phyloP scores from a whole-genome alignment of 2,329 filamentous ascomycete species.

The Exophiala phaeomuriformis region DNA sequence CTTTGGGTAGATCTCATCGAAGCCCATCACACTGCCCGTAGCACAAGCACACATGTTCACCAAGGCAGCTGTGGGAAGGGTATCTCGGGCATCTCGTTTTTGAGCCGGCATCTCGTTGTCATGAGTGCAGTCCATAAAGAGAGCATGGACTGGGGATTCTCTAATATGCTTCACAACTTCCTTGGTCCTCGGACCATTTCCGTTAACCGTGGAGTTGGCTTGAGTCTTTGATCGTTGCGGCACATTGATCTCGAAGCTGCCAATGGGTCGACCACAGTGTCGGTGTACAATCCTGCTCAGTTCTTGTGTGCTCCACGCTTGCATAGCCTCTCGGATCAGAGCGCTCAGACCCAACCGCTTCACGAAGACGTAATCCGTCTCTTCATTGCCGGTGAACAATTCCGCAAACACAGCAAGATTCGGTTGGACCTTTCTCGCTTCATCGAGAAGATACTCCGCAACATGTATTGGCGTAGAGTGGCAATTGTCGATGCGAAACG shows the following conservation, averaged over 20 bases:
- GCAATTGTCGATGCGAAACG: slow-evolving; percentile 95
- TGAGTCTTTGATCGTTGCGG: slow-evolving; percentile 31
- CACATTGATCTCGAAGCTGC: slow-evolving; percentile 85
- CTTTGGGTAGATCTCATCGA: slow-evolving; percentile 91
- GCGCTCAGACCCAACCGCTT: slow-evolving; percentile 85
- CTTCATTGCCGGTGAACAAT: slow-evolving; percentile 89
- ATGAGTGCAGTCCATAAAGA: slow-evolving; percentile 99
- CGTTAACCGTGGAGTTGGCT: slow-evolving; percentile 30
- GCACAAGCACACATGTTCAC: slow-evolving; percentile 95
- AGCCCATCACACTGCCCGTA: slow-evolving; percentile 93
- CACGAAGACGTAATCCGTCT: slow-evolving; percentile 93
- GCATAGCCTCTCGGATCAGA: slow-evolving; percentile 95
- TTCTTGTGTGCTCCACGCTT: slow-evolving; percentile 91
- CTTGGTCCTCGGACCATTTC: slow-evolving; percentile 27
- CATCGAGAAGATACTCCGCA: slow-evolving; percentile 87
- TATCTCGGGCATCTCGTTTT: slow-evolving; percentile 89
- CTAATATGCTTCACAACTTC: slow-evolving; percentile 75
- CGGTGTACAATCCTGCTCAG: slow-evolving; percentile 87
- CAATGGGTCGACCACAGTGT: slow-evolving; percentile 88
- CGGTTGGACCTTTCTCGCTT: slow-evolving; percentile 79
- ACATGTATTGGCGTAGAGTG: slow-evolving; percentile 94
- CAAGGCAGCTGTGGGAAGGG: slow-evolving; percentile 84
- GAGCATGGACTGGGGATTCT: slow-evolving; percentile 78
- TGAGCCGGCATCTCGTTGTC: slow-evolving; percentile 96
- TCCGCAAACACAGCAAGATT: slow-evolving; percentile 90